Evolutionary conservation across 2,329 filamentous ascomycete species (phyloP), one percentile per base, ranked within the genome.

Genomic region (Aspergillus sp.): DNA sequence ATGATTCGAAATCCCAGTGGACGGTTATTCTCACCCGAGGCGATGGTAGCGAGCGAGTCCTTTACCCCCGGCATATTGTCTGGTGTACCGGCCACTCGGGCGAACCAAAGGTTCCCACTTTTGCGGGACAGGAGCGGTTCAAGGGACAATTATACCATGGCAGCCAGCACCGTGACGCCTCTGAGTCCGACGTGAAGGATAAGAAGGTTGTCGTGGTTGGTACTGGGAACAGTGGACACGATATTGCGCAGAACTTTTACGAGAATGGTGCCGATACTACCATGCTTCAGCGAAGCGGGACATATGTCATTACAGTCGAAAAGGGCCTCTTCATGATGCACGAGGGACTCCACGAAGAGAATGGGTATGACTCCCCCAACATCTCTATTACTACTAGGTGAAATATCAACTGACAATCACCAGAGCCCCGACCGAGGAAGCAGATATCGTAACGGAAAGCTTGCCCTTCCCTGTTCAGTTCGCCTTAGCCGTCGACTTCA

Each of bases 251-350:
- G 54, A 72, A 78, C 53, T 78, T 70, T 51, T 68, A 70, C 43
- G 68, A 77, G 44, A 69, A 73, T 30, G 76, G 76, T 1, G 73
- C 73, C 4, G 60, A 70, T 17, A 75, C 79, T 2, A 77, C 76
- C 3, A 75, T 81, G 71, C 56, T 81, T 1, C 78, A 81, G 59
- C 73, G 77, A 7, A 65, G 67, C 7, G 70, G 70, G 2, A 80
- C 75, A 2, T 78, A 74, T 56, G 73, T 78, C 9, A 66, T 79
- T 22, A 72, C 71, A 0, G 66, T 65, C 12, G 66, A 72, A 3
- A 69, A 69, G 37, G 70, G 72, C 1, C 61, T 74, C 0, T 67
- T 74, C 33, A 72, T 77, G 60, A 60, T 71, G 45, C 64, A 69
- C 5, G 63, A 71, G 23, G 73, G 72, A 2, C 53, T 74, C 32